phyloP scores from a whole-genome alignment of 1,284 basidiomycete species.

The Cutaneotrichosporon arboriforme region DNA sequence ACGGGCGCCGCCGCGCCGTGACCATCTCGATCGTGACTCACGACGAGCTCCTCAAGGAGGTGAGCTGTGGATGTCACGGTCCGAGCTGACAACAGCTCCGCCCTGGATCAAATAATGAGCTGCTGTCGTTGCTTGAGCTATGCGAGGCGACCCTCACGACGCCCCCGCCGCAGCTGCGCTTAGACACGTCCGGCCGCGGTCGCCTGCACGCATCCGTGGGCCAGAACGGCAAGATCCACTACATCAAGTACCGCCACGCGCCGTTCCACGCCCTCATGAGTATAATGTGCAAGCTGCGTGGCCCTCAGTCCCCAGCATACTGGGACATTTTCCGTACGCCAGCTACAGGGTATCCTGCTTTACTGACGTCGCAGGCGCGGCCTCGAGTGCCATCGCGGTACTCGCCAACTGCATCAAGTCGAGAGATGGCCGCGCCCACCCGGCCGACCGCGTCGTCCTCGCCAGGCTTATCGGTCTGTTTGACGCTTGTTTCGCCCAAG shows the following conservation, averaged over 20 bases:
- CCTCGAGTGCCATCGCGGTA: conserved; percentile 10
- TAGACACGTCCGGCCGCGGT: conserved; percentile 10
- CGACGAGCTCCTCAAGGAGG: conserved; percentile 39
- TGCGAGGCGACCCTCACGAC: conserved; percentile 38
- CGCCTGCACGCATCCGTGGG: conserved; percentile 17
- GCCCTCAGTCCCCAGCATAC: conserved; percentile 35
- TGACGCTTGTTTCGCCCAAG: too few relatives aligned
- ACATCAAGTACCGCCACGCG: conserved; percentile 44
- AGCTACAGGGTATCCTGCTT: neutral
- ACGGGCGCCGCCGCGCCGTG: conserved; percentile 38
- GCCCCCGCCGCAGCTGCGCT: conserved; percentile 9
- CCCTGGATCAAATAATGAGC: conserved; percentile 32
- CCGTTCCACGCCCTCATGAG: conserved; percentile 43
- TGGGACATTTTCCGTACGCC: conserved; percentile 42
- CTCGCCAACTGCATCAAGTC: conserved; percentile 6
- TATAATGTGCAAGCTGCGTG: conserved; percentile 34
- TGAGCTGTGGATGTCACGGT: conserved; percentile 6
- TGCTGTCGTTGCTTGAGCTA: conserved; percentile 36
- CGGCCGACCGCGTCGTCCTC: too few relatives aligned
- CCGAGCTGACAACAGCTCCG: conserved; percentile 33
- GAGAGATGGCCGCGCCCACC: too few relatives aligned
- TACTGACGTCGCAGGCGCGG: conserved; percentile 4
- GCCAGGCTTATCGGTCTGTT: too few relatives aligned
- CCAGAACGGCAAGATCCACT: conserved; percentile 29
- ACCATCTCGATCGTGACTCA: conserved; percentile 42